Conservation (phyloP, 192 early-diverging fungal species). For the Coemansia sp. region DNA sequence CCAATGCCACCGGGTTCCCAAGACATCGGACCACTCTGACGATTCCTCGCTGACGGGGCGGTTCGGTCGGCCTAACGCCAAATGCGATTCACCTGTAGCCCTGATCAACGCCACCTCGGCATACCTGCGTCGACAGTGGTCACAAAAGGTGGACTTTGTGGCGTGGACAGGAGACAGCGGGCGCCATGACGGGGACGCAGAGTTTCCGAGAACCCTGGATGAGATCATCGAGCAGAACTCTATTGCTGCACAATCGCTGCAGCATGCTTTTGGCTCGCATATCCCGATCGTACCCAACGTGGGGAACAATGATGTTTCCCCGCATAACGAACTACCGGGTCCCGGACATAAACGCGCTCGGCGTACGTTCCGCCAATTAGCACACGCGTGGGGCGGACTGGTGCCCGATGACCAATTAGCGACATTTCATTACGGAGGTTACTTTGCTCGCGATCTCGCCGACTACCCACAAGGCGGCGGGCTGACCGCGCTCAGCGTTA, state of each 20-base stretch:
- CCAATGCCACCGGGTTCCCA: constrained; percentile 57
- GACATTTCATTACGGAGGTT: constrained; percentile 68
- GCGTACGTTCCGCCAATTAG: constrained; percentile 53
- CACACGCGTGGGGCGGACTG: constrained; percentile 60
- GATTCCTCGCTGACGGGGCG: constrained; percentile 33
- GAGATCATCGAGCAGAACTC: constrained; percentile 65
- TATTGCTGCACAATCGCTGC: constrained; percentile 50
- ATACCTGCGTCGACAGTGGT: constrained; percentile 52
- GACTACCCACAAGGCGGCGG: constrained; percentile 24
- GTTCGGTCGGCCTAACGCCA: constrained; percentile 59
- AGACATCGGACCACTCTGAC: constrained; percentile 12
- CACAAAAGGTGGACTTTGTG: constrained; percentile 65
- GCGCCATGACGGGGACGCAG: constrained; percentile 70
- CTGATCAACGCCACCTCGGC: constrained; percentile 61
- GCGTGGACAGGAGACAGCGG: constrained; percentile 74
- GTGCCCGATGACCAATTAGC: constrained; percentile 64
- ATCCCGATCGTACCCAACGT: constrained; percentile 40
- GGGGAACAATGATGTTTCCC: constrained; percentile 75
- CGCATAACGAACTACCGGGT: constrained; percentile 64
- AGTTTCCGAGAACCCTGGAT: constrained; percentile 61
- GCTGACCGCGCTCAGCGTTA: constrained; percentile 64
- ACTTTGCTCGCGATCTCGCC: constrained; percentile 61
- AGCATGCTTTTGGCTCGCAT: constrained; percentile 42
- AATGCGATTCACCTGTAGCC: constrained; percentile 64
- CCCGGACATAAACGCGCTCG: constrained; percentile 55